Conservation (phyloP, 257 asterid species). For the Plectranthus barbatus region DNA sequence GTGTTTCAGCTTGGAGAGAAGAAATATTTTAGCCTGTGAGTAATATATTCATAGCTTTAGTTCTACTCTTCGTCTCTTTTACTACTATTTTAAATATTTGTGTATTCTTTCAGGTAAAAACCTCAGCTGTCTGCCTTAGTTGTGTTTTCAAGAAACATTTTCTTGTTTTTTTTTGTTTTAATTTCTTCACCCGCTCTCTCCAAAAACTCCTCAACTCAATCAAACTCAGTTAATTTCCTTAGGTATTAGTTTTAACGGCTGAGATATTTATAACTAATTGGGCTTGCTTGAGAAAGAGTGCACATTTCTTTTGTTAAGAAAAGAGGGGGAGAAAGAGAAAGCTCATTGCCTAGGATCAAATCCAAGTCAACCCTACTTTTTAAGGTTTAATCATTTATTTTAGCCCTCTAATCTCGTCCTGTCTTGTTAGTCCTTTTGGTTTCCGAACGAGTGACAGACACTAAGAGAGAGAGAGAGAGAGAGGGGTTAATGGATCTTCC, state of each 20-base stretch:
- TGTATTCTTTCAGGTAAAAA: constrained; percentile 16
- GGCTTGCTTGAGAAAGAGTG: too few relatives aligned
- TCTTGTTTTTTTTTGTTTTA: too few relatives aligned
- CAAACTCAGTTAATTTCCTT: too few relatives aligned
- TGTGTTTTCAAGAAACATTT: constrained; percentile 27
- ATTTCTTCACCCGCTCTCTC: too few relatives aligned
- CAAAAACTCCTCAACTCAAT: too few relatives aligned
- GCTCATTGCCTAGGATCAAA: too few relatives aligned
- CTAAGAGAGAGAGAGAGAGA: background rate
- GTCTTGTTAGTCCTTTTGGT: constrained; percentile 44
- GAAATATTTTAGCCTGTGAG: constrained; percentile 13
- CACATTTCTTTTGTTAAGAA: too few relatives aligned
- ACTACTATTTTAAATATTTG: background rate
- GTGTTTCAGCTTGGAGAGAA: background rate
- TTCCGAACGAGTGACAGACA: constrained; percentile 56
- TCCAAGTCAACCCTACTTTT: constrained; percentile 16
- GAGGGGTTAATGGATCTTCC: constrained; percentile 39
- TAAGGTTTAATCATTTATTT: constrained; percentile 17
- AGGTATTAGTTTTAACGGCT: too few relatives aligned
- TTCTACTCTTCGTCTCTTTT: background rate
- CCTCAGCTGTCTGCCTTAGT: too few relatives aligned
- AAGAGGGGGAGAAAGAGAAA: background rate
- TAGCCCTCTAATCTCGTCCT: constrained; percentile 9
- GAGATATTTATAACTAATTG: too few relatives aligned
- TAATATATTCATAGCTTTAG: background rate